phyloP scores from a whole-genome alignment of 805 yeast genomes.

The Barnettozyma pratensis region DNA sequence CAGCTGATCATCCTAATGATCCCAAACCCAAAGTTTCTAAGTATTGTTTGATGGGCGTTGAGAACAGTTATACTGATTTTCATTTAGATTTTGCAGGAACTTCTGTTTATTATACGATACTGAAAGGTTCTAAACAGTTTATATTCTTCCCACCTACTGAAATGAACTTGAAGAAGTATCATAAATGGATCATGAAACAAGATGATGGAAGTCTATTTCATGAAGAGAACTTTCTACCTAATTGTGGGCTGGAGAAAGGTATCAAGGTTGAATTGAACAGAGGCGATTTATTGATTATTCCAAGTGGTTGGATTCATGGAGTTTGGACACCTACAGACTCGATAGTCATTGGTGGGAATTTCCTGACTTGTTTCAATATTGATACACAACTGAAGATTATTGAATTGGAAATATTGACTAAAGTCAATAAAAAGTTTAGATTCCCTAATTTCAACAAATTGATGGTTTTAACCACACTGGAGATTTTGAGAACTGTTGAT shows the following conservation, averaged over 20 bases:
- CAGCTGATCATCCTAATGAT: constrained; percentile 9
- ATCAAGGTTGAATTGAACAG: constrained; percentile 45
- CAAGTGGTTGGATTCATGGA: constrained; percentile 92
- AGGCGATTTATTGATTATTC: constrained; percentile 78
- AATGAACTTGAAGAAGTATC: constrained; percentile 54
- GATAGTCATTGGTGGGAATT: constrained; percentile 84
- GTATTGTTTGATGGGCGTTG: constrained; percentile 82
- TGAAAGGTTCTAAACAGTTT: constrained; percentile 71
- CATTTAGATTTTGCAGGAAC: constrained; percentile 93
- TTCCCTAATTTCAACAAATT: constrained; percentile 73
- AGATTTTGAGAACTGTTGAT: constrained; percentile 8
- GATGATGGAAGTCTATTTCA: constrained; percentile 1
- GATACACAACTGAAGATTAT: constrained; percentile 52
- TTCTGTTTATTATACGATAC: constrained; percentile 80
- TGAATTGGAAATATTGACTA: constrained; percentile 58
- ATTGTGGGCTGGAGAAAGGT: constrained; percentile 34
- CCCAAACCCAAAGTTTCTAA: constrained; percentile 58
- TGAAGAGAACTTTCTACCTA: constrained; percentile 6
- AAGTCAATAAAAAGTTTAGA: constrained; percentile 69
- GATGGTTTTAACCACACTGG: constrained; percentile 56
- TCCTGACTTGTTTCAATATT: constrained; percentile 60
- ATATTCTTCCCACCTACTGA: constrained; percentile 75
- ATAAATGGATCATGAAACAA: constrained; percentile 56
- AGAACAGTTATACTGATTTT: constrained; percentile 79
- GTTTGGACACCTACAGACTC: constrained; percentile 82